A percentile compares a stretch with the other conserved stretches of the same genome.
Evolutionary conservation across 2,329 filamentous ascomycete species (phyloP).

Genomic region (Cyclaneusma minus): DNA sequence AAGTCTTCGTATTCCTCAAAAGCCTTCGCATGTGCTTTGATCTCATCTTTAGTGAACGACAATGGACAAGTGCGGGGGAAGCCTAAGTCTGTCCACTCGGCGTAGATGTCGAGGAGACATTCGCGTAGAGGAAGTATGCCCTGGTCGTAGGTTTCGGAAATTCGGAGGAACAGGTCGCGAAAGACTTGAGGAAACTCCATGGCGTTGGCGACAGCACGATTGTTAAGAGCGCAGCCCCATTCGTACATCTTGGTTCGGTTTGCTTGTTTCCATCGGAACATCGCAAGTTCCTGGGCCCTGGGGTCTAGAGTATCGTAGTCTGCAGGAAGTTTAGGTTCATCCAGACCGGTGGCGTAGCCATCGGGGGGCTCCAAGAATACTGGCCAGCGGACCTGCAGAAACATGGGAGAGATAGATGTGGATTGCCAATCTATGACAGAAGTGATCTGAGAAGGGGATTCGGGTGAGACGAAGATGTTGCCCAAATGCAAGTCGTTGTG

Average conservation of each 20-base stretch:
- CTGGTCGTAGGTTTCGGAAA: constrained; percentile 24
- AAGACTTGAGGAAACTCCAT: constrained; percentile 22
- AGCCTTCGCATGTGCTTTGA: constrained; percentile 6
- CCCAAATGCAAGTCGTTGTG: constrained; percentile 25
- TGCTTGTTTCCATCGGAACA: constrained; percentile 7
- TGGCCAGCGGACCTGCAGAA: too few species aligned
- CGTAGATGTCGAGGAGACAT: constrained; percentile 23
- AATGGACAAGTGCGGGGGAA: constrained; percentile 18
- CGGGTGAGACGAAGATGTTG: constrained; percentile 25
- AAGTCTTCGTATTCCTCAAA: constrained; percentile 9
- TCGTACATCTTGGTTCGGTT: constrained; percentile 16
- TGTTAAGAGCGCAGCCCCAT: constrained; percentile 11
- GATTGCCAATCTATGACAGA: constrained; percentile 27
- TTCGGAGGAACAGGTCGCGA: constrained; percentile 23
- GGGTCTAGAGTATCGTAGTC: constrained; percentile 24
- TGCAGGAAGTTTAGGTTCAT: too few species aligned
- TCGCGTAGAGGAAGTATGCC: constrained; percentile 22
- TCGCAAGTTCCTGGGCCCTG: constrained; percentile 12
- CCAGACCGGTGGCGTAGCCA: too few species aligned
- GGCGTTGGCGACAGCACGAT: constrained; percentile 16
- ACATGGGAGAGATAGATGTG: constrained; percentile 22
- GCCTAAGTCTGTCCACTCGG: constrained; percentile 22
- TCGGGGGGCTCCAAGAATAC: too few species aligned
- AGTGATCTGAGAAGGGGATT: constrained; percentile 21
- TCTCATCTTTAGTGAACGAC: constrained; percentile 7